Evolutionary conservation across 2,329 filamentous ascomycete species (phyloP).

Genomic region (Sporothrix variecibatus): DNA sequence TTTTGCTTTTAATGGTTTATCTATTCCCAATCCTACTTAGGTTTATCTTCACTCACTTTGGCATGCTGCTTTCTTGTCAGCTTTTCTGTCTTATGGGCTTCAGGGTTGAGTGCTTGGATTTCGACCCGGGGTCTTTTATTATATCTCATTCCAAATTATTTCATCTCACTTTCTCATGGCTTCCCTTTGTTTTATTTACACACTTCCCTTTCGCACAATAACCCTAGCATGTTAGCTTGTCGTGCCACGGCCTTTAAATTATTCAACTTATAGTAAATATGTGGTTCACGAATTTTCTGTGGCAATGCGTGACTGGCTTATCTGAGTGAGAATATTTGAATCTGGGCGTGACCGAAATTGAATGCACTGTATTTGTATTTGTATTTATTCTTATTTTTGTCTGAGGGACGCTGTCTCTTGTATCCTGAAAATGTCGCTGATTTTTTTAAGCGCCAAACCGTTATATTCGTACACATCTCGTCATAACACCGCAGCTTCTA

Average conservation of each 20-base stretch:
- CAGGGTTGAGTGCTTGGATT: neutral
- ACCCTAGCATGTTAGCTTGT: neutral
- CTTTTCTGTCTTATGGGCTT: neutral
- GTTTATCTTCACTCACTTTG: neutral
- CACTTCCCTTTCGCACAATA: no score
- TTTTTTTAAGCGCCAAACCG: neutral
- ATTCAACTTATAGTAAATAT: neutral
- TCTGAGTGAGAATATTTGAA: no score
- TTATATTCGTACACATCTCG: slow-evolving; percentile 14
- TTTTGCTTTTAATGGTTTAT: slow-evolving; percentile 7
- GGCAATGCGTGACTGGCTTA: neutral
- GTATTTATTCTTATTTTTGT: neutral
- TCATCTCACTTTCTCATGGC: neutral
- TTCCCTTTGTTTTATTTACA: neutral
- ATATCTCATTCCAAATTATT: neutral
- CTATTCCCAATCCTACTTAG: neutral
- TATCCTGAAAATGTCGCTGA: slow-evolving; percentile 1
- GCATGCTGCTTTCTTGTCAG: neutral
- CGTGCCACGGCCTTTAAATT: neutral
- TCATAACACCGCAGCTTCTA: neutral
- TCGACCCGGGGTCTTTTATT: neutral
- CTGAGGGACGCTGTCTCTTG: neutral
- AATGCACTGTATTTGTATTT: neutral
- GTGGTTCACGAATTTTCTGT: neutral
- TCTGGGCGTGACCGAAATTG: no score